phyloP scores from a whole-genome alignment of 176 grass and related monocot genomes.

The Rhynchospora tenuis region DNA sequence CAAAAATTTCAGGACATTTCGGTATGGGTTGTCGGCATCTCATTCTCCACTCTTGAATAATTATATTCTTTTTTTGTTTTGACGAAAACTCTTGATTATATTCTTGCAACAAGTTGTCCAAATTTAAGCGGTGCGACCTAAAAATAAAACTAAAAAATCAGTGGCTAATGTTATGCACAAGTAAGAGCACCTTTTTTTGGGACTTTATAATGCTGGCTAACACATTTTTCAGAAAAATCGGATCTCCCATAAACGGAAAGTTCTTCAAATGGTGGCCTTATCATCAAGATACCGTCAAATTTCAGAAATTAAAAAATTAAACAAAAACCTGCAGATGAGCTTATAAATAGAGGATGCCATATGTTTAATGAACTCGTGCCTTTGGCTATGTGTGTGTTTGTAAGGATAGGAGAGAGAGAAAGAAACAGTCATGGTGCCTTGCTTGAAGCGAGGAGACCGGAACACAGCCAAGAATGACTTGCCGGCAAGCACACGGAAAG shows the following conservation, averaged over 20 bases:
- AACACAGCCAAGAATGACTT: conserved; percentile 95
- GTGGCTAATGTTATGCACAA: neutral
- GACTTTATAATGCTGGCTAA: neutral
- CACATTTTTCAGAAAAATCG: neutral
- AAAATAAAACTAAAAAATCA: neutral
- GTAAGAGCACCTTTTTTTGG: neutral
- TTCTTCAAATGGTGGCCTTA: conserved; percentile 5
- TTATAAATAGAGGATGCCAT: conserved; percentile 6
- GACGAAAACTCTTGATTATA: neutral
- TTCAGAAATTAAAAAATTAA: neutral
- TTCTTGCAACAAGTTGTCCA: conserved; percentile 10
- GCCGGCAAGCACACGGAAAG: conserved; percentile 23
- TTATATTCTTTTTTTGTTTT: neutral
- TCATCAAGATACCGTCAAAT: neutral
- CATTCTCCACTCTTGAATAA: neutral
- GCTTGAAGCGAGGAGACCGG: conserved; percentile 51
- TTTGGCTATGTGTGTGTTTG: neutral
- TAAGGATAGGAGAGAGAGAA: neutral
- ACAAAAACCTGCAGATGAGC: neutral
- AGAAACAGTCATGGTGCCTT: conserved; percentile 13
- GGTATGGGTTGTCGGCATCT: neutral
- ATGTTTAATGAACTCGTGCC: neutral
- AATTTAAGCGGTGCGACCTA: neutral
- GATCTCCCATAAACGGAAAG: conserved; percentile 6
- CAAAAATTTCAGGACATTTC: neutral